Base-by-base conservation (phyloP, 139 green algal species). In the Astrephomene gubernaculifera region DNA sequence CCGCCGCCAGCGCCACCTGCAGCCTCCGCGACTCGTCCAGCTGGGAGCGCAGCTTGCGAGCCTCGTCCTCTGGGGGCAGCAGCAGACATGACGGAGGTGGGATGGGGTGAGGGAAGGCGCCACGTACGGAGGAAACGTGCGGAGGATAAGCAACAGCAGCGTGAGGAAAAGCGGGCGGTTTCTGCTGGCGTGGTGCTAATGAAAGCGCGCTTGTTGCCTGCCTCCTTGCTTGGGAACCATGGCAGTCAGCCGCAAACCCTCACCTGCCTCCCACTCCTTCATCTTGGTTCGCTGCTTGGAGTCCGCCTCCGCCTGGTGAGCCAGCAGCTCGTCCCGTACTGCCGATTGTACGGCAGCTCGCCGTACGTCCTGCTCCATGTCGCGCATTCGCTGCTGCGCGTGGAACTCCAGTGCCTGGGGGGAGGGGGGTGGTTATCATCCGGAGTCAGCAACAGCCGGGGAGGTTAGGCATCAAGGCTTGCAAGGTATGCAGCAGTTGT, bases 401-500 rank as follows among this genome's bases (percentile, higher is more conserved):
- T 90, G 82, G 84, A 94, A 96, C 85, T 96, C 91, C 36, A 96
- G 82, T 24, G 86, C 74, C 81, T 89, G 49, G 49, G 49, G 49
- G 49, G 49, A 57, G 49, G 49, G 49, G 49, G 49, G 14, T 12
- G 49, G 49, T 57, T 17, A 17, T 12, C 17, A 17, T 57, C 49
- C 49, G 17, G 49, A 57, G 49, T 12, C 49, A 57, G 49, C 49
- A 17, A 17, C 49, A 12, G 49, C 14, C 12, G 12, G 49, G 14
- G 49, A 57, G 17, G 49, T n/a, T n/a, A n/a, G n/a, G n/a, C n/a
- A n/a, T n/a, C n/a, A n/a, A n/a, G n/a, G n/a, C n/a, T n/a, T n/a
- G n/a, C n/a, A n/a, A n/a, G n/a, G n/a, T n/a, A n/a, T n/a, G n/a
- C n/a, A n/a, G n/a, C n/a, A n/a, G n/a, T n/a, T n/a, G n/a, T n/a